Percentiles rank a stretch among this genome's conserved stretches.
phyloP scores from a whole-genome alignment of 371 early-diverging fungal species.

The Mucor mucedo region DNA sequence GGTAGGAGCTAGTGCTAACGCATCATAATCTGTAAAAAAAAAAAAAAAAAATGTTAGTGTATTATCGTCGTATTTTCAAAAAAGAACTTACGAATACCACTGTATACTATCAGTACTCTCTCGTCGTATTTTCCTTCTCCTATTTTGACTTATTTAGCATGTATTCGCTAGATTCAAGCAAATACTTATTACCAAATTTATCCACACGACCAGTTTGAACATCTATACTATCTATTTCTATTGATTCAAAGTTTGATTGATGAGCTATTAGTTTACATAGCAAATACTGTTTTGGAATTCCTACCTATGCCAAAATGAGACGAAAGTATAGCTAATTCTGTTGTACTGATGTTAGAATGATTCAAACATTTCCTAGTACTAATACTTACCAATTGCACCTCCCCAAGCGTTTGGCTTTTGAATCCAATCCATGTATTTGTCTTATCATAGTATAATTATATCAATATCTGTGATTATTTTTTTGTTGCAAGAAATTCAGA shows the following conservation, averaged over 20 bases:
- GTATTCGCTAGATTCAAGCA: background rate
- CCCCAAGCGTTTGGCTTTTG: slow-evolving; percentile 59
- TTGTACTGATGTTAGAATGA: background rate
- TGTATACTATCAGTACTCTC: slow-evolving; percentile 59
- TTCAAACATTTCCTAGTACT: background rate
- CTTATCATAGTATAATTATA: slow-evolving; percentile 10
- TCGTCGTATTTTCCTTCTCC: slow-evolving; percentile 58
- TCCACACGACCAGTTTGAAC: slow-evolving; percentile 62
- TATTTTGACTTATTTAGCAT: slow-evolving; percentile 13
- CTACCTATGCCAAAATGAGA: slow-evolving; percentile 58
- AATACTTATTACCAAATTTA: slow-evolving; percentile 49
- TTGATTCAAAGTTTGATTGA: background rate
- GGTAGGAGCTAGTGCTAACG: slow-evolving; percentile 56
- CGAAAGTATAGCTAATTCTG: slow-evolving; percentile 63
- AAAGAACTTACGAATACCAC: slow-evolving; percentile 62
- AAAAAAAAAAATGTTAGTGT: background rate
- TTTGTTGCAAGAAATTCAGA: background rate
- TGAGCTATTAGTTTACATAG: background rate
- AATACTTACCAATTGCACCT: slow-evolving; percentile 61
- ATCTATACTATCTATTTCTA: slow-evolving; percentile 69
- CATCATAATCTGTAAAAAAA: slow-evolving; percentile 59
- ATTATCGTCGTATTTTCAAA: background rate
- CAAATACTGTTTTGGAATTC: background rate
- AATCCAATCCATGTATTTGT: slow-evolving; percentile 60
- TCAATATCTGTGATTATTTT: background rate